Conservation (phyloP, 2,329 filamentous ascomycete genomes). For the Pseudocercospora musae region DNA sequence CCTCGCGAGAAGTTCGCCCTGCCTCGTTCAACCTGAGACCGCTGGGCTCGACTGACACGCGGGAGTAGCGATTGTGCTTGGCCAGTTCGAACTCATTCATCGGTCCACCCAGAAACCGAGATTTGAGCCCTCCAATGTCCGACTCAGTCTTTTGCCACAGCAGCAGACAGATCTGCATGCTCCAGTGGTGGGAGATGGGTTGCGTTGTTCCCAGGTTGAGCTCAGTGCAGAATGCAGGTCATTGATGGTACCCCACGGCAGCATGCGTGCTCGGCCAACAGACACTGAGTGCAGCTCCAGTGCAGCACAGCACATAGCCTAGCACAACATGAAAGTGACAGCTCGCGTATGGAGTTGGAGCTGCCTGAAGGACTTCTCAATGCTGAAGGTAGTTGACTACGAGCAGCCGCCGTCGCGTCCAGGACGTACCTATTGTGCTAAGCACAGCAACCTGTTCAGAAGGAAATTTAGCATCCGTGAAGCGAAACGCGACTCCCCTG, state of each 20-base stretch:
- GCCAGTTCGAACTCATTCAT: background rate
- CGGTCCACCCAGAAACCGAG: background rate
- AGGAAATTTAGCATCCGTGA: constrained; percentile 5
- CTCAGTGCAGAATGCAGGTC: constrained; percentile 14
- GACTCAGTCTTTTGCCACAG: background rate
- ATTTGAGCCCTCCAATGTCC: background rate
- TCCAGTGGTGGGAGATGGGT: background rate
- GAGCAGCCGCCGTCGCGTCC: background rate
- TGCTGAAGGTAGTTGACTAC: background rate
- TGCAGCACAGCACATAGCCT: constrained; percentile 13
- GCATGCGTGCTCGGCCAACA: constrained; percentile 20
- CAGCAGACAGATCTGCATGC: background rate
- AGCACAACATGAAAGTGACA: constrained; percentile 22
- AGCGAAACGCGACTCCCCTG: constrained; percentile 18
- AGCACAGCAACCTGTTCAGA: background rate
- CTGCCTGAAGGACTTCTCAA: background rate
- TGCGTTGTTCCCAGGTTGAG: constrained; percentile 17
- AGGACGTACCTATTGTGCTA: background rate
- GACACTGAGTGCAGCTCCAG: constrained; percentile 7
- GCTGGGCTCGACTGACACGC: background rate
- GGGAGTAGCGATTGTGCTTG: background rate
- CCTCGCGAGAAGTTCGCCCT: background rate
- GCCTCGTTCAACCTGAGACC: background rate
- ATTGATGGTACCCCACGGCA: constrained; percentile 23
- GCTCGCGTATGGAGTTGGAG: constrained; percentile 12